These are phyloP conservation scores for Populus alba DNA, from an alignment of 345 rosid species.

Conservation along the genomic window DNA sequence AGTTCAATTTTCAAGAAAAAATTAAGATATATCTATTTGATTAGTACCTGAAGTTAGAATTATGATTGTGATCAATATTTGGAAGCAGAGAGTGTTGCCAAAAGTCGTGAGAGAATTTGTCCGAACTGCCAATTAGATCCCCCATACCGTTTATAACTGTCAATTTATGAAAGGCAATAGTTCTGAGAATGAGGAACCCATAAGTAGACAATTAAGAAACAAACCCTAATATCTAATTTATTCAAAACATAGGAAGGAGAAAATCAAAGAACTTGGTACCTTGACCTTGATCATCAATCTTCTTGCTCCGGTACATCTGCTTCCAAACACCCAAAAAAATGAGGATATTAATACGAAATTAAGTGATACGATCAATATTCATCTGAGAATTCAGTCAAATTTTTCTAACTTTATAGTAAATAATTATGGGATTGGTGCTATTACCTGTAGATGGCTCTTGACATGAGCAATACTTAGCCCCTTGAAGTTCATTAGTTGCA, in stretches of 20 bases:
- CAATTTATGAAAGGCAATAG: background rate
- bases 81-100: conserved; percentile 31
- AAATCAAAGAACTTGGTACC: conserved; percentile 27
- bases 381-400: background rate
- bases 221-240: background rate
- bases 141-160: conserved; percentile 30
- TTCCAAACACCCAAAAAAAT: background rate
- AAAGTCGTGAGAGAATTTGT: conserved; percentile 22
- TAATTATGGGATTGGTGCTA: background rate
- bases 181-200: background rate
- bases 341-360: background rate
- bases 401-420: too few relatives aligned
- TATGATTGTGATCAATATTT: conserved; percentile 13
- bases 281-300: conserved; percentile 61
- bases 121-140: conserved; percentile 16
- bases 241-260: background rate
- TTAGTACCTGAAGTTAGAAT: conserved; percentile 32
- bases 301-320: conserved; percentile 90
- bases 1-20: background rate
- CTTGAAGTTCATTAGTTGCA: conserved; percentile 77
- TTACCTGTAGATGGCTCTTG: conserved; percentile 89
- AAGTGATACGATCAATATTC: background rate
- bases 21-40: background rate
- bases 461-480: conserved; percentile 90
- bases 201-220: background rate